Evolutionary conservation across 148 eudicot species (phyloP).

Genomic region (Selenicereus undatus): DNA sequence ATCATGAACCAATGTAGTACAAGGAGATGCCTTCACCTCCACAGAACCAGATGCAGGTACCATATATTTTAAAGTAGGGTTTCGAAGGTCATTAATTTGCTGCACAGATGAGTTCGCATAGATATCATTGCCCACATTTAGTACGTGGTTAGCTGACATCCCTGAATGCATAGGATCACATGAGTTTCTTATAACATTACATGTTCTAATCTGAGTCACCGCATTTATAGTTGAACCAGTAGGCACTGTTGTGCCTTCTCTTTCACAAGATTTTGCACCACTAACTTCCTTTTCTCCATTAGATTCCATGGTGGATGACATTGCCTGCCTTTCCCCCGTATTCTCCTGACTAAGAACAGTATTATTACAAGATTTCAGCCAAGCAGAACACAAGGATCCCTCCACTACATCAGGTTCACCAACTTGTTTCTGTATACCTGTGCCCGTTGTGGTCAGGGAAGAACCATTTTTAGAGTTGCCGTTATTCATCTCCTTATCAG

Average conservation of each 20-base stretch:
- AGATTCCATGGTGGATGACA: constrained; percentile 22
- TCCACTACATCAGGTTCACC: constrained; percentile 26
- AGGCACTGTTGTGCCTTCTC: constrained; percentile 20
- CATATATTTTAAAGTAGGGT: constrained; percentile 12
- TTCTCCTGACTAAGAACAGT: constrained; percentile 10
- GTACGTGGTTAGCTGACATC: constrained; percentile 11
- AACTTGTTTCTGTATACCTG: constrained; percentile 17
- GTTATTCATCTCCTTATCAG: constrained; percentile 17
- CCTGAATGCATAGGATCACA: constrained; percentile 19
- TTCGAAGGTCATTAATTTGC: constrained; percentile 16
- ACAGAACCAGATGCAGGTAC: constrained; percentile 17
- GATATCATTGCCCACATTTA: constrained; percentile 17
- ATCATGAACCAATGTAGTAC: constrained; percentile 18
- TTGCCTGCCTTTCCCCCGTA: constrained; percentile 16
- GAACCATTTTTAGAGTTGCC: constrained; percentile 23
- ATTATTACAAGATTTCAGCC: constrained; percentile 9
- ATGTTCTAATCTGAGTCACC: constrained; percentile 15
- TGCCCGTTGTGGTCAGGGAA: constrained; percentile 21
- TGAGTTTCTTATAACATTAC: constrained; percentile 8
- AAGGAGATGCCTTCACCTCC: constrained; percentile 22
- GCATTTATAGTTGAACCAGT: constrained; percentile 17
- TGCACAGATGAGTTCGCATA: constrained; percentile 16
- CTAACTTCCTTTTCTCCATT: constrained; percentile 19
- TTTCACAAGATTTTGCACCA: constrained; percentile 18
- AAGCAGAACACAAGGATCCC: constrained; percentile 13